Conservation (phyloP, 306 rosid species). For the Pyrus betulifolia region DNA sequence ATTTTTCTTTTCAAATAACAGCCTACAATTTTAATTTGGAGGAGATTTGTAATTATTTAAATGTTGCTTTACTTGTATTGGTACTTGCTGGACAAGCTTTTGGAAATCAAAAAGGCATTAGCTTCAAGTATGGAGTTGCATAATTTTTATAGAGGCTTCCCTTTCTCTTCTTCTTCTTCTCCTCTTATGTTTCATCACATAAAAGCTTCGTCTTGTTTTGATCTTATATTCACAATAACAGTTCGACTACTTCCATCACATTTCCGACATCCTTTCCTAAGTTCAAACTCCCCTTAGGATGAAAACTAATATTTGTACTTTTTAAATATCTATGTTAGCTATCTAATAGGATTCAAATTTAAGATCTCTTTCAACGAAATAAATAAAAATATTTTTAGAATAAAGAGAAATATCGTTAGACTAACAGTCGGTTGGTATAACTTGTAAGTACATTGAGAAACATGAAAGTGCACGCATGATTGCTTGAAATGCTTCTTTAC, state of each 20-base stretch:
- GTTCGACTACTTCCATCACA: background rate
- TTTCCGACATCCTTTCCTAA: background rate
- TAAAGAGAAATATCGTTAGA: too few relatives aligned
- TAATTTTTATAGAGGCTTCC: background rate
- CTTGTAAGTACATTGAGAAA: background rate
- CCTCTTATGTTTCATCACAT: background rate
- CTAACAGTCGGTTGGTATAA: background rate
- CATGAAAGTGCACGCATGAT: background rate
- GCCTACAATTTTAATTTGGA: constrained; percentile 9
- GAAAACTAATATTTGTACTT: background rate
- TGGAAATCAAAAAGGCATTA: background rate
- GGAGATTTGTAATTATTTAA: background rate
- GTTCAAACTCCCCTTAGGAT: background rate
- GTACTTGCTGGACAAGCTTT: background rate
- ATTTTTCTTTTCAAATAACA: background rate
- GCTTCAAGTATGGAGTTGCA: background rate
- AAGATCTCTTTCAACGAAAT: background rate
- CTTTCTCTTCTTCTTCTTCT: background rate
- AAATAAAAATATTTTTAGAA: too few relatives aligned
- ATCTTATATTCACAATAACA: background rate
- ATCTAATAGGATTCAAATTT: too few relatives aligned
- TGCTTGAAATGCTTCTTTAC: background rate
- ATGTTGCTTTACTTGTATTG: background rate
- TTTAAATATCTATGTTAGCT: too few relatives aligned
- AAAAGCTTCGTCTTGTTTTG: background rate